Conservation (phyloP, 345 rosid genomes). For the Raphanus sativus region DNA sequence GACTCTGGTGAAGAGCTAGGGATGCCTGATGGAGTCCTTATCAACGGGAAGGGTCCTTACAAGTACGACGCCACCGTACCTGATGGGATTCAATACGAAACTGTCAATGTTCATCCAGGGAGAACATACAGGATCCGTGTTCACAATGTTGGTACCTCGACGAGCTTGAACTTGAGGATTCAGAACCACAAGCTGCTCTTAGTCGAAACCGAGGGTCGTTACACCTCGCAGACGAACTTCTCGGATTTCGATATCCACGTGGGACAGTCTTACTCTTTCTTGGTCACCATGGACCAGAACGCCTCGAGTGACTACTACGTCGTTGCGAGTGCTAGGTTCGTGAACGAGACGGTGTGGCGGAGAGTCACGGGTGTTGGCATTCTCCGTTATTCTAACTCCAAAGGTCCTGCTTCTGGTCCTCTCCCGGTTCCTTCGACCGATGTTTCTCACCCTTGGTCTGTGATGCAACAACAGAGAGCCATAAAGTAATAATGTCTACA, state of each 20-base stretch:
- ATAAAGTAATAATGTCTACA: constrained; percentile 54
- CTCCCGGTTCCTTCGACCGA: constrained; percentile 72
- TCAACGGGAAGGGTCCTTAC: constrained; percentile 92
- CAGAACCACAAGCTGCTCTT: constrained; percentile 86
- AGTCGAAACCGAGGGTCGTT: constrained; percentile 83
- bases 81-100: constrained; percentile 71
- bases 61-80: constrained; percentile 70
- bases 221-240: constrained; percentile 68
- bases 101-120: constrained; percentile 74
- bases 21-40: constrained; percentile 94
- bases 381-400: constrained; percentile 88
- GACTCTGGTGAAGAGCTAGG: constrained; percentile 88
- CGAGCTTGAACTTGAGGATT: constrained; percentile 91
- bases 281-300: constrained; percentile 96
- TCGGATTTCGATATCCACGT: constrained; percentile 82
- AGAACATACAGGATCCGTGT: constrained; percentile 84
- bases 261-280: constrained; percentile 91
- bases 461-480: constrained; percentile 82
- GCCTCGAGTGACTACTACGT: constrained; percentile 84
- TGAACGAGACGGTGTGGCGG: constrained; percentile 83
- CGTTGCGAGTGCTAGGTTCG: constrained; percentile 94
- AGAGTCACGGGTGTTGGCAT: constrained; percentile 92
- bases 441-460: constrained; percentile 74
- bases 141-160: constrained; percentile 85
- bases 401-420: constrained; percentile 81